Base-by-base conservation (phyloP, 129 eudicot species). In the Chrysanthemum makinoi region DNA sequence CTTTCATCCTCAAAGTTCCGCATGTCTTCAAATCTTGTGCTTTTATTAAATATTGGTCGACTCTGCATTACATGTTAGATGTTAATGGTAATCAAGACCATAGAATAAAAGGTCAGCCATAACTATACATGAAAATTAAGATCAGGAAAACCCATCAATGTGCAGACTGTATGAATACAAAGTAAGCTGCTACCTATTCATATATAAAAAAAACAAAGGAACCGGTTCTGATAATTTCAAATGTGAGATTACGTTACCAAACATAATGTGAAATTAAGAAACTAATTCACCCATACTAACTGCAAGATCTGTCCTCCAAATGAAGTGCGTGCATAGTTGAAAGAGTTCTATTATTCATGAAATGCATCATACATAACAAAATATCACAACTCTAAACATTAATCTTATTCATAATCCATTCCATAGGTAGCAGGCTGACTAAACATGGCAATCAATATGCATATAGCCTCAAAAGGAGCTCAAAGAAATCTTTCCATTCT, bases 1-100 rank as follows among this genome's bases (percentile, higher is more conserved):
- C 93, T 86, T 72, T 94, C 99, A 22, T 90, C 97, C 69, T 94
- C 95, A 59, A 19, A 73, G 80, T 86, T 90, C 58, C 91, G 72
- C 97, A 94, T 94, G 79, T 94, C 99, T 78, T 94, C 99, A 70
- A 87, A 94, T 78, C 97, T 86, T 15, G 97, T 94, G 81, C 99
- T 94, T 82, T 94, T 94, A 61, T 94, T 94, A 68, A 94, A 94
- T 69, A 95, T 90, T 58, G 96, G 99, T 30, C 99, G 96, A 80
- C 94, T 85, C 99, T 95, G 96, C 79, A 77, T 58, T 28, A 46
- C 57, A 69, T 47, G 58, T 54, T 20, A 62, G 22, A 56, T 33
- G 48, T 69, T 13, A 62, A 17, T 68, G 10, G 6, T 30, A 66
- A 67, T n/a, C n/a, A n/a, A n/a, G n/a, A n/a, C n/a, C n/a, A 10